Evolutionary conservation across 176 grass and related monocot genomes (phyloP), one percentile per base, ranked within the genome.

Genomic region (Elymus sibiricus): DNA sequence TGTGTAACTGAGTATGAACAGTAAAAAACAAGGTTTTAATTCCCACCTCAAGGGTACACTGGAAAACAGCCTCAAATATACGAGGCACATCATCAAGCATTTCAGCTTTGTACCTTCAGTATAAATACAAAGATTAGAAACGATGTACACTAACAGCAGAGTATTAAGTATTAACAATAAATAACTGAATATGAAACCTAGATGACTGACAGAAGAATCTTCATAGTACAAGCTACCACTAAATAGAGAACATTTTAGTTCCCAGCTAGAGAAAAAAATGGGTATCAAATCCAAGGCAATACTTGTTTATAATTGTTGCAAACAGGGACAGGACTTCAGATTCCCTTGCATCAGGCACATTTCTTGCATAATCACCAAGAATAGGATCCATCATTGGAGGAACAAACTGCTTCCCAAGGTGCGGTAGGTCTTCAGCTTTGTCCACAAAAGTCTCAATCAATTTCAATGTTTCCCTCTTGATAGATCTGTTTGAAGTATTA

Each of bases 321-420:
- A 91, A 99, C 28, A 99, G 70, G 19, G 97, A 99, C 46, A 99
- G 85, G 32, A 99, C 97, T 99, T 99, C 97, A 64, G 97, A 99
- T 88, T 99, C 97, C 88, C 97, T 97, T 17, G 97, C 97, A 78
- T 99, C 94, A 61, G 97, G 97, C 84, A 99, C 92, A 89, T 99
- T 99, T 91, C 97, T 99, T 64, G 94, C 89, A 82, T 99, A 99
- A 81, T 99, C 97, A 71, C 85, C 92, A 47, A 99, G 94, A 22
- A 99, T 85, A 80, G 97, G 94, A 79, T 99, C 97, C 97, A 99
- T 97, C 97, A 99, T 99, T 49, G 97, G 97, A 65, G 97, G 97
- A 77, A 99, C 97, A 90, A 99, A 99, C 78, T 99, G 97, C 71
- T 93, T 99, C 32, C 94, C 97, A 22, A 97, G 87, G 69, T 97